Percentiles rank a stretch among this genome's conserved stretches.
Conservation (phyloP, 306 rosid species). For the Cucurbita argyrosperma region DNA sequence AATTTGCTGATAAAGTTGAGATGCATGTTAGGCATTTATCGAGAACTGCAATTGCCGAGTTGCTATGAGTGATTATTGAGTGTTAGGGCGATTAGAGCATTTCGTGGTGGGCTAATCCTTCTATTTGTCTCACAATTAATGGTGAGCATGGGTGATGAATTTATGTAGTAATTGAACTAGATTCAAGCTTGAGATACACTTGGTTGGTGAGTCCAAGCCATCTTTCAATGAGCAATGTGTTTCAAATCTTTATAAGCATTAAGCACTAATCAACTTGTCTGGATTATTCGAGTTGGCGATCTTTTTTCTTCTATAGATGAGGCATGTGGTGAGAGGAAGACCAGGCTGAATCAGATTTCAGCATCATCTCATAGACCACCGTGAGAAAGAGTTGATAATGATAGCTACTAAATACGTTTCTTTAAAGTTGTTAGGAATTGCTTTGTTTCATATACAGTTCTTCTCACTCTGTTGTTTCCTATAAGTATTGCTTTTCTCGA, state of each 20-base stretch:
- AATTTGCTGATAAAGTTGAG: background rate
- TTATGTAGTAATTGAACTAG: background rate
- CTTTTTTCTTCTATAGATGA: too few species aligned
- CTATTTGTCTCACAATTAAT: background rate
- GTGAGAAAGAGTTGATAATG: background rate
- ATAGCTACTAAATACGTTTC: background rate
- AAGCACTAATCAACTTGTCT: too few species aligned
- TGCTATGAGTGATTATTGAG: background rate
- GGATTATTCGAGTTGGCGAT: too few species aligned
- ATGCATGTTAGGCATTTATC: background rate
- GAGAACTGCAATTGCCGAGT: background rate
- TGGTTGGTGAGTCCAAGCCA: background rate
- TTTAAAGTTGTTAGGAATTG: background rate
- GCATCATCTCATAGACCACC: background rate
- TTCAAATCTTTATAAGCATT: too few species aligned
- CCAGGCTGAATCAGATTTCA: background rate
- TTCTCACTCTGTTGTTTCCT: background rate
- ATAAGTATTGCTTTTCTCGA: background rate
- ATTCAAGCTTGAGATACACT: background rate
- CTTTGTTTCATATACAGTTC: background rate
- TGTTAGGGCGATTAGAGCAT: background rate
- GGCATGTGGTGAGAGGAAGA: background rate
- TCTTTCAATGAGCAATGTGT: background rate
- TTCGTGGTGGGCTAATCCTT: background rate
- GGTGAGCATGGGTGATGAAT: background rate